Evolutionary conservation across 2,329 filamentous ascomycete genomes (phyloP).

Genomic region (Dryadomyces sulphureus): DNA sequence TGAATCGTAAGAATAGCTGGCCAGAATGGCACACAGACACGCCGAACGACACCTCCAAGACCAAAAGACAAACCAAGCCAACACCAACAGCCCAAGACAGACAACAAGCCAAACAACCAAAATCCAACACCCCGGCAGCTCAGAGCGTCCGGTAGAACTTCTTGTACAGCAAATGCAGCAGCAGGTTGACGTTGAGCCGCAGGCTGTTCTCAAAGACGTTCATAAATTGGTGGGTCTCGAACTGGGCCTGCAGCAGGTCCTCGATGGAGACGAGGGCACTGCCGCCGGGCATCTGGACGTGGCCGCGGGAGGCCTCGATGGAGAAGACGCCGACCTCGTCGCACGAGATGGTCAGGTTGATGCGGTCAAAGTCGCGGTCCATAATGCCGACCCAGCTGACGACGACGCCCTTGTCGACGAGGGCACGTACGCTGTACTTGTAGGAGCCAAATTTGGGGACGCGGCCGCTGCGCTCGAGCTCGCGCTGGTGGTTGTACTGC

Average conservation of each 20-base stretch:
- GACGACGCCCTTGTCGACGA: slow-evolving; percentile 86
- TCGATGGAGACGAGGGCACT: slow-evolving; percentile 82
- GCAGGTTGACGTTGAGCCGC: slow-evolving; percentile 87
- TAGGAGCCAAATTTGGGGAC: slow-evolving; percentile 95
- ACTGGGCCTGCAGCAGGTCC: slow-evolving; percentile 89
- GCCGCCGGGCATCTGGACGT: slow-evolving; percentile 91
- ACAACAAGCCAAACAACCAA: too few species aligned
- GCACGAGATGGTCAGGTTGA: slow-evolving; percentile 86
- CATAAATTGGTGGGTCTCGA: slow-evolving; percentile 93
- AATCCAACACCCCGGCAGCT: too few species aligned
- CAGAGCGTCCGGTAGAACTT: slow-evolving; percentile 83
- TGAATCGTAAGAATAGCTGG: too few species aligned
- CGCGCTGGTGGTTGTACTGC: slow-evolving; percentile 96
- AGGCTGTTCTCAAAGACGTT: slow-evolving; percentile 77
- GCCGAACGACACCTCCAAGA: too few species aligned
- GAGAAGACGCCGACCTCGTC: slow-evolving; percentile 91
- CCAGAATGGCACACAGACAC: too few species aligned
- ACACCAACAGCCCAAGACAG: too few species aligned
- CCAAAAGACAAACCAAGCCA: too few species aligned
- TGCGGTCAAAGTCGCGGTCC: slow-evolving; percentile 75
- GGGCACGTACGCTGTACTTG: slow-evolving; percentile 84
- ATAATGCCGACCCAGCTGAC: slow-evolving; percentile 78
- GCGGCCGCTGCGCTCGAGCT: slow-evolving; percentile 80
- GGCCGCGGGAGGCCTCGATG: slow-evolving; percentile 77
- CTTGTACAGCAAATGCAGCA: slow-evolving; percentile 94